Evolutionary conservation across 768 basidiomycete genomes (phyloP).

Genomic region (Fibroporia radiculosa): DNA sequence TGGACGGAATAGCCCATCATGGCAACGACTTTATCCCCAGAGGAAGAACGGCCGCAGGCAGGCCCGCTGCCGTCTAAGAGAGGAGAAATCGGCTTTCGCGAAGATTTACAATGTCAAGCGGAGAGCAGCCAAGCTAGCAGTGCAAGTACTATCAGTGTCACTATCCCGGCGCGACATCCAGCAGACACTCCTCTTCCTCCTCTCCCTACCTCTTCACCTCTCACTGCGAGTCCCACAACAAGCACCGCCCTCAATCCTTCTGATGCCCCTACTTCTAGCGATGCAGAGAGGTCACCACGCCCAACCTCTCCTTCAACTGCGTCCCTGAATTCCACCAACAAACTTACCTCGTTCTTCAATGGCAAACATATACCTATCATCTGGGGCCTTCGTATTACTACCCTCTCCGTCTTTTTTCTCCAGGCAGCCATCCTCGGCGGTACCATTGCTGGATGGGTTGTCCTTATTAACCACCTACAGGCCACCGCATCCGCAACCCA

Average conservation of each 20-base stretch:
- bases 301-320: conserved; percentile 7
- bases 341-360: conserved; percentile 34
- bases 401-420: conserved; percentile 33
- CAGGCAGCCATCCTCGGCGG: conserved; percentile 34
- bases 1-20: conserved; percentile 9
- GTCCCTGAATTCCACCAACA: conserved; percentile 19
- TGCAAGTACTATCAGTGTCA: neutral
- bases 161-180: conserved; percentile 42
- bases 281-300: neutral
- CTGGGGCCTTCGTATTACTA: conserved; percentile 38
- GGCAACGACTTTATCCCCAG: conserved; percentile 2
- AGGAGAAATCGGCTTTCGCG: conserved; percentile 59
- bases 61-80: conserved; percentile 55
- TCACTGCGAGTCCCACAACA: conserved; percentile 15
- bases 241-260: neutral
- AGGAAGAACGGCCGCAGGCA: conserved; percentile 30
- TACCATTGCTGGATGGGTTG: conserved; percentile 50
- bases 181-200: conserved; percentile 30
- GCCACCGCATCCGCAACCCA: neutral
- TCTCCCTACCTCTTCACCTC: conserved; percentile 4
- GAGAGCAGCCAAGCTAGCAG: conserved; percentile 6
- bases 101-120: conserved; percentile 27
- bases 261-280: neutral
- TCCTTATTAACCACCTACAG: conserved; percentile 25
- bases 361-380: conserved; percentile 29